phyloP scores from a whole-genome alignment of 768 basidiomycete genomes.

The Infundibulicybe gibba region DNA sequence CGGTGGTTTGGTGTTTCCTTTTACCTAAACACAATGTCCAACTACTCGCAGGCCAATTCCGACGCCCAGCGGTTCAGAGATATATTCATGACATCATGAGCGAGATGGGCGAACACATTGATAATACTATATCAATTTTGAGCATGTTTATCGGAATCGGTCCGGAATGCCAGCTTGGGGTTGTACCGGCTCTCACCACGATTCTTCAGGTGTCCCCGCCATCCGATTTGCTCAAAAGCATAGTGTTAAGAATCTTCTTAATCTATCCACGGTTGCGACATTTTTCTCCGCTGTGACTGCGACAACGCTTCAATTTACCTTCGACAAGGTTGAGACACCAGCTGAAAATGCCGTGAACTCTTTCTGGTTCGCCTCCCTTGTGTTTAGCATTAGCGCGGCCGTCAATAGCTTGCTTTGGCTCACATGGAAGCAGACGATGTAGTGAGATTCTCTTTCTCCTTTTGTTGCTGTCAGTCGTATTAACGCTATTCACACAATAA shows the following conservation, averaged over 20 bases:
- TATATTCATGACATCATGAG: conserved; percentile 71
- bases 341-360: conserved; percentile 57
- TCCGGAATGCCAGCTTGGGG: conserved; percentile 21
- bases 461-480: background rate
- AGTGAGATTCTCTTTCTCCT: conserved; percentile 41
- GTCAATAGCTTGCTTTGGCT: conserved; percentile 76
- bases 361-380: conserved; percentile 74
- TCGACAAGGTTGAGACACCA: conserved; percentile 27
- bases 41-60: conserved; percentile 55
- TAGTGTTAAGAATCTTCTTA: conserved; percentile 63
- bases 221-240: conserved; percentile 77
- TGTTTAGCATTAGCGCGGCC: conserved; percentile 74
- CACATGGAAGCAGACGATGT: conserved; percentile 82
- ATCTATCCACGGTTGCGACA: conserved; percentile 73
- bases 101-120: conserved; percentile 76
- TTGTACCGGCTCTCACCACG: background rate
- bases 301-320: conserved; percentile 70
- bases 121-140: conserved; percentile 63
- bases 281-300: conserved; percentile 78
- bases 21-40: too few species aligned
- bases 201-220: conserved; percentile 61
- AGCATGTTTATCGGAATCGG: conserved; percentile 76
- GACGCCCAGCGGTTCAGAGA: conserved; percentile 65
- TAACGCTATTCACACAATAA: conserved; percentile 17
- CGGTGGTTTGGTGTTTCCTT: conserved; percentile 27